A percentile compares a stretch with the other conserved stretches of the same genome.
phyloP scores from a whole-genome alignment of 176 grass and related monocot genomes.

The Urochloa ruziziensis region DNA sequence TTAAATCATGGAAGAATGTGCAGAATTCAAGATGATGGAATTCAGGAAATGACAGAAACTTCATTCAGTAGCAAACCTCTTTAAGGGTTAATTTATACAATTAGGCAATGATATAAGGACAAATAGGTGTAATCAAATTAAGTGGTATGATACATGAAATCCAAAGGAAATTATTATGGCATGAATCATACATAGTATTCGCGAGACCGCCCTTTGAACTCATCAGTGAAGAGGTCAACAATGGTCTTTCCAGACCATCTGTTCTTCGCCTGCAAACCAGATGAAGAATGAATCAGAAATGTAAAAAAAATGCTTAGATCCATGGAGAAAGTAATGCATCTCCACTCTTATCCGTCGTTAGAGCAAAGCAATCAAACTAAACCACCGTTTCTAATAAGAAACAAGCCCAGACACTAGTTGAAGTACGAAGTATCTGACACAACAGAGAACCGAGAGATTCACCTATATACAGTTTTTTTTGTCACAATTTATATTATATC shows the following conservation, averaged over 20 bases:
- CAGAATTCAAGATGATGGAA: neutral
- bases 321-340: neutral
- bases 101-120: neutral
- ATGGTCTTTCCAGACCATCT: conserved; percentile 92
- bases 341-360: neutral
- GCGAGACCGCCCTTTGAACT: conserved; percentile 79
- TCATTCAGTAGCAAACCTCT: neutral
- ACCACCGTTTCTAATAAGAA: neutral
- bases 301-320: neutral
- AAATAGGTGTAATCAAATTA: neutral
- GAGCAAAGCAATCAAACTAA: neutral
- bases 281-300: conserved; percentile 7
- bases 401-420: neutral
- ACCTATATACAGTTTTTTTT: neutral
- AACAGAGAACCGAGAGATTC: neutral
- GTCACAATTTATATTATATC: neutral
- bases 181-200: conserved; percentile 75
- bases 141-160: neutral
- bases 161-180: neutral
- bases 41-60: neutral
- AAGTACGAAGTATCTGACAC: neutral
- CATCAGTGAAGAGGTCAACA: conserved; percentile 92
- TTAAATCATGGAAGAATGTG: neutral
- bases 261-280: conserved; percentile 71
- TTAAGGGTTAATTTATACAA: neutral